Base-by-base conservation (phyloP, 2,329 filamentous ascomycete genomes). In the Alternaria hordeiaustralica region DNA sequence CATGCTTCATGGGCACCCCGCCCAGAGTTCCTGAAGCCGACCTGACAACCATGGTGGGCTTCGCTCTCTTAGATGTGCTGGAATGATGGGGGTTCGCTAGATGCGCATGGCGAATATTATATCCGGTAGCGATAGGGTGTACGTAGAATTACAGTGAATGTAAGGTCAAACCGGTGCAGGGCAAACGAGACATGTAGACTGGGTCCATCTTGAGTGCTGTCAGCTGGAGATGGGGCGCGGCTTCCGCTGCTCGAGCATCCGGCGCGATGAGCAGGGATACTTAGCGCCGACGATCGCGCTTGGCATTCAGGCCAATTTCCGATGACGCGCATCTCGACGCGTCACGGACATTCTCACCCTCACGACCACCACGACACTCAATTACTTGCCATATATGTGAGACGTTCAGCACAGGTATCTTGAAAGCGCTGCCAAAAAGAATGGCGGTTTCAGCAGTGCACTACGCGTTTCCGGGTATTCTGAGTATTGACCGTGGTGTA, bases 1-100 rank as follows among this genome's bases (percentile, higher is more conserved):
- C 79, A 76, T 90, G 87, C 84, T 92, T 92, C 84, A 91, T 86
- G 49, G 89, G 86, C 71, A 92, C 75, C 65, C 90, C 89, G 71
- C 68, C 75, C 63, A 79, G 68, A 43, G 75, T 72, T 43, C 53
- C 62, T 5, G 65, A 55, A 20, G 56, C 59, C 33, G 62, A 55
- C 43, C 63, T 58, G 4, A 45, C 45, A 20, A 66, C 61, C 65
- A 67, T 67, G 3, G n/a, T 50, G 58, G 5, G 8, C 11, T 18
- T 8, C 33, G 30, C 49, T 41, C 20, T 53, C 28, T 2, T 23
- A 15, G 5, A 13, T 36, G 36, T 21, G 28, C 20, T 33, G 20
- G 8, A n/a, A n/a, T 12, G 21, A 23, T 13, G 2, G 13, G 5
- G 5, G n/a, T 10, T 36, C 20, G 49, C 49, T 53, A 53, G 20